Conservation (phyloP, 2,329 filamentous ascomycete species). For the Neurospora sp. region DNA sequence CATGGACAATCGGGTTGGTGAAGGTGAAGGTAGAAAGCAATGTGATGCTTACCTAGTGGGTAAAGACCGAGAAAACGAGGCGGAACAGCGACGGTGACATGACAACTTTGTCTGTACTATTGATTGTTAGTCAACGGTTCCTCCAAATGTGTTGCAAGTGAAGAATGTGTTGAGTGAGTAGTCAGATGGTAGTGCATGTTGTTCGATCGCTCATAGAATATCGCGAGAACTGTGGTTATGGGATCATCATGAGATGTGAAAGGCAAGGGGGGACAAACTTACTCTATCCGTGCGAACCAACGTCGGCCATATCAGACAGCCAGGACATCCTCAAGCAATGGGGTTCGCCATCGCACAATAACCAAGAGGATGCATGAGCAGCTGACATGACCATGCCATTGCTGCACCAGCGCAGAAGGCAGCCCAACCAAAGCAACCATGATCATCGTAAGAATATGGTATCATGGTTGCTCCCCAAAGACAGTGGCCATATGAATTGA, state of each 20-base stretch:
- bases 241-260: conserved; percentile 39
- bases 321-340: not conserved
- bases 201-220: conserved; percentile 48
- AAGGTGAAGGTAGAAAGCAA: not conserved
- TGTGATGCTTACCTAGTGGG: conserved; percentile 11
- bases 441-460: not conserved
- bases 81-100: not conserved
- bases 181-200: conserved; percentile 73
- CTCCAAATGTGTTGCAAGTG: not conserved
- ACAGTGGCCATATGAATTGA: not conserved
- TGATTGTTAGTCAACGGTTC: conserved; percentile 9
- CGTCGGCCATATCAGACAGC: not conserved
- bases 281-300: conserved; percentile 3
- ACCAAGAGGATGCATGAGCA: not conserved
- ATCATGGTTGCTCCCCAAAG: not conserved
- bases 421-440: not conserved
- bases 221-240: conserved; percentile 51
- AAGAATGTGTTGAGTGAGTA: not conserved
- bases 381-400: not conserved
- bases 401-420: not conserved
- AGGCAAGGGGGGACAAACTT: conserved; percentile 8
- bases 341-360: not conserved
- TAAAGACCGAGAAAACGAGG: not conserved
- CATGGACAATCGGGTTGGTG: conserved; percentile 33
- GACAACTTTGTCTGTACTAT: not conserved